Evolutionary conservation across 2,329 filamentous ascomycete species (phyloP), one percentile per base, ranked within the genome.

Genomic region (Fusarium citri): DNA sequence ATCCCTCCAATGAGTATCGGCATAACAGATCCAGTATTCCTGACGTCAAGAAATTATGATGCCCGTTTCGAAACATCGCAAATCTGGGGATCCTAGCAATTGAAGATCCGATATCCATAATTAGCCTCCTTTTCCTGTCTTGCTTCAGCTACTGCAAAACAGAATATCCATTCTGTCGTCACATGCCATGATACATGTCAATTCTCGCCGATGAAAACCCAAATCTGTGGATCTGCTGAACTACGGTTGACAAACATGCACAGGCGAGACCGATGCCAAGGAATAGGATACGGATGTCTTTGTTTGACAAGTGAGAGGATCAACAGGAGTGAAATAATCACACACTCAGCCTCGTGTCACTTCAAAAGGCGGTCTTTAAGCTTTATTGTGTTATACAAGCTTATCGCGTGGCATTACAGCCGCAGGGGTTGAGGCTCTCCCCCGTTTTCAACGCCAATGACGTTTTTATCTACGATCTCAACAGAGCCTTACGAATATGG

Each of bases 11-110:
- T 69, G 56, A 70, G 53, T 53, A 70, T 64, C 67, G 8, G 49
- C 54, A 69, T 64, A 47, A 48, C 23, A 45, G 61, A 42, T 59
- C 55, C 66, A 67, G 5, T 49, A 28, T 48, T 68, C 48, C 53
- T 60, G 62, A 72, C 66, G 61, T 60, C 57, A 64, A 45, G 37
- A 72, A 31, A 72, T 72, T 72, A 53, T n/a, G 69, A 72, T 72
- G 54, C 41, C 43, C 69, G 46, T 67, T 56, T 60, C 63, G 31
- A 72, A 72, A 68, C 66, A 61, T 31, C n/a, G 20, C 49, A 41
- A 49, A 55, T 55, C 58, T 53, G 63, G 64, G 53, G 45, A 64
- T 59, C 66, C 48, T 23, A 55, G 43, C 31, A 23, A 43, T 65
- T 59, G 48, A 37, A 54, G 46, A 69, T 55, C 54, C 26, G n/a